Evolutionary conservation across 1,284 basidiomycete species (phyloP).

Genomic region (Grifola frondosa): DNA sequence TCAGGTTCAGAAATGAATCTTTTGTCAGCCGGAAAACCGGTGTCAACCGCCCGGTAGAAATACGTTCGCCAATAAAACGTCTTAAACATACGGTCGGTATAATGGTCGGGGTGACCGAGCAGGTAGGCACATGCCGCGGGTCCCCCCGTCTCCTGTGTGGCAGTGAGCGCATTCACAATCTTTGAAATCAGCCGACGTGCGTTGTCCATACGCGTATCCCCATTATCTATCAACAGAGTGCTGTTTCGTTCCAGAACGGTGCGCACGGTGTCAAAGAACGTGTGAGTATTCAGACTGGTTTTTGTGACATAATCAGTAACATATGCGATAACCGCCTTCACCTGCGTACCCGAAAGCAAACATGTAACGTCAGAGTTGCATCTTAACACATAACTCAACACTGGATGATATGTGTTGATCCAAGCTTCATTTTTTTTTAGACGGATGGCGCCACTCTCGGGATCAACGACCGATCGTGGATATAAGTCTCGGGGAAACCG

Average conservation of each 20-base stretch:
- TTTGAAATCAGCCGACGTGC: too few species aligned
- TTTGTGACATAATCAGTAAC: conserved; percentile 12
- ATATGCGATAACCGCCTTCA: conserved; percentile 7
- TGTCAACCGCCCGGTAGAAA: too few species aligned
- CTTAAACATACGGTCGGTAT: conserved; percentile 8
- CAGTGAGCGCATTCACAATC: too few species aligned
- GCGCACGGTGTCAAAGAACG: too few species aligned
- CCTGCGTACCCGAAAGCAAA: conserved; percentile 5
- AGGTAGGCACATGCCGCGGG: conserved; percentile 11
- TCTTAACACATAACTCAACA: conserved; percentile 2
- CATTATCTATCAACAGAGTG: too few species aligned
- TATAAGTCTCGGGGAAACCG: not conserved
- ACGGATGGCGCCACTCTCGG: not conserved
- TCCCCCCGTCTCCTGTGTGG: too few species aligned
- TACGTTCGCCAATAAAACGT: conserved; percentile 8
- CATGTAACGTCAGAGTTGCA: conserved; percentile 13
- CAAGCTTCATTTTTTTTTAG: conserved; percentile 7
- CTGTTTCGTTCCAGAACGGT: too few species aligned
- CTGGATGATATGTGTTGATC: conserved; percentile 6
- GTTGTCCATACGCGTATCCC: too few species aligned
- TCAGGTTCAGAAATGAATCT: too few species aligned
- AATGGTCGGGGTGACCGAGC: conserved; percentile 13
- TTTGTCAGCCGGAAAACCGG: too few species aligned
- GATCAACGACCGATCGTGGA: not conserved
- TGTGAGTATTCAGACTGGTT: too few species aligned